Evolutionary conservation across 805 yeast genomes (phyloP).

Genomic region (Saturnispora bothae): DNA sequence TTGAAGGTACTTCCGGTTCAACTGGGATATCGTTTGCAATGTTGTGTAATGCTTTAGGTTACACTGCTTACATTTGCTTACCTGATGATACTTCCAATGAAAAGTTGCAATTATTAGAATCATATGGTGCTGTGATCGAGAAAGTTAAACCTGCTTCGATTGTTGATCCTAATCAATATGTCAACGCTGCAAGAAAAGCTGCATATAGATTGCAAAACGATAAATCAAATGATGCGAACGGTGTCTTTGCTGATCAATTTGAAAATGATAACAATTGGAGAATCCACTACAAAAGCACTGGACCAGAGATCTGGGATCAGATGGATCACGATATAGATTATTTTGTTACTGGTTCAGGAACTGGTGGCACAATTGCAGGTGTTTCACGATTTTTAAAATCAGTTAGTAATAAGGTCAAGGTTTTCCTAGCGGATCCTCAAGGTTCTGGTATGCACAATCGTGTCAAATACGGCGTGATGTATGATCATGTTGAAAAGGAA

Average conservation of each 20-base stretch:
- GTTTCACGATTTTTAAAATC: conserved; percentile 66
- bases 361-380: conserved; percentile 97
- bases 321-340: conserved; percentile 54
- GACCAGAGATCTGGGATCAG: conserved; percentile 85
- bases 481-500: conserved; percentile 76
- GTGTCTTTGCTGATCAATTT: conserved; percentile 90
- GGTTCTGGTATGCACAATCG: conserved; percentile 88
- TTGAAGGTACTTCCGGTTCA: conserved; percentile 95
- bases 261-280: conserved; percentile 90
- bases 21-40: conserved; percentile 92
- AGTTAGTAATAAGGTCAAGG: conserved; percentile 30
- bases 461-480: conserved; percentile 87
- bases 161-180: conserved; percentile 88
- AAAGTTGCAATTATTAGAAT: conserved; percentile 57
- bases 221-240: conserved; percentile 32
- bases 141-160: conserved; percentile 91
- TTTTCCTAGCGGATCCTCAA: conserved; percentile 86
- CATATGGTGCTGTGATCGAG: conserved; percentile 74
- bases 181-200: conserved; percentile 68
- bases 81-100: conserved; percentile 91
- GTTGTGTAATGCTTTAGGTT: conserved; percentile 82
- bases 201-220: conserved; percentile 42
- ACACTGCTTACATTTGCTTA: conserved; percentile 82
- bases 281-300: conserved; percentile 72
- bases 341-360: conserved; percentile 88